phyloP scores from a whole-genome alignment of 2,329 filamentous ascomycete genomes.

The Pseudogymnoascus sp. region DNA sequence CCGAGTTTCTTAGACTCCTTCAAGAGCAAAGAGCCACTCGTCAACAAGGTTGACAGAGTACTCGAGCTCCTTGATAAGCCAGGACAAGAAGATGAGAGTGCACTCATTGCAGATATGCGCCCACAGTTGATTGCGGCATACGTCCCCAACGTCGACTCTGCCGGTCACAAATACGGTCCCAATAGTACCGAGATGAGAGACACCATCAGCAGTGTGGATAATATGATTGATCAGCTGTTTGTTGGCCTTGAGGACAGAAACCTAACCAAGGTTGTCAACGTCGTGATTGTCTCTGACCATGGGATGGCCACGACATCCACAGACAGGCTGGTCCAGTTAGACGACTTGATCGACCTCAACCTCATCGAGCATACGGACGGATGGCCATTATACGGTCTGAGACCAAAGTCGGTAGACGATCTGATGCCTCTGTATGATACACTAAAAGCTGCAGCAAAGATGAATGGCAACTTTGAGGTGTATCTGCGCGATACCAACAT shows the following conservation, averaged over 20 bases:
- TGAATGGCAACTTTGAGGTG: conserved; percentile 64
- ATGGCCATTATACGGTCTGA: conserved; percentile 86
- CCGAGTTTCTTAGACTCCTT: conserved; percentile 78
- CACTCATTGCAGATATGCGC: conserved; percentile 47
- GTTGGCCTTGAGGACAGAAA: conserved; percentile 71
- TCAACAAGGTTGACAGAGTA: conserved; percentile 70
- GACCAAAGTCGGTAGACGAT: conserved; percentile 63
- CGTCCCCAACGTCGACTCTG: conserved; percentile 81
- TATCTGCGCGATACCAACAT: conserved; percentile 82
- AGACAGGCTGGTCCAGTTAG: conserved; percentile 74
- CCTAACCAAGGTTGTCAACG: conserved; percentile 80
- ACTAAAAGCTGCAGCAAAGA: conserved; percentile 47
- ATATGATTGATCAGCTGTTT: conserved; percentile 72
- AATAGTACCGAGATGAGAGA: conserved; percentile 85
- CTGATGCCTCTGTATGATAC: conserved; percentile 60
- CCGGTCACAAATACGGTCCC: conserved; percentile 82
- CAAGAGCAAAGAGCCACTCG: conserved; percentile 67
- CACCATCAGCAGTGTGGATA: conserved; percentile 73
- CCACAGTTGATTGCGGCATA: conserved; percentile 93
- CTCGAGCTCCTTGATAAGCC: conserved; percentile 79
- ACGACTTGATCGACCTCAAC: conserved; percentile 72
- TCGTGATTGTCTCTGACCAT: conserved; percentile 94
- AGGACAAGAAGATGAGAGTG: conserved; percentile 53
- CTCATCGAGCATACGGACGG: conserved; percentile 82
- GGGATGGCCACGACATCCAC: conserved; percentile 93